Percentiles rank a stretch among this genome's conserved stretches.
These are phyloP conservation scores for Athelia sp. DNA, from an alignment of 1,284 basidiomycete species.

Conservation along the genomic window DNA sequence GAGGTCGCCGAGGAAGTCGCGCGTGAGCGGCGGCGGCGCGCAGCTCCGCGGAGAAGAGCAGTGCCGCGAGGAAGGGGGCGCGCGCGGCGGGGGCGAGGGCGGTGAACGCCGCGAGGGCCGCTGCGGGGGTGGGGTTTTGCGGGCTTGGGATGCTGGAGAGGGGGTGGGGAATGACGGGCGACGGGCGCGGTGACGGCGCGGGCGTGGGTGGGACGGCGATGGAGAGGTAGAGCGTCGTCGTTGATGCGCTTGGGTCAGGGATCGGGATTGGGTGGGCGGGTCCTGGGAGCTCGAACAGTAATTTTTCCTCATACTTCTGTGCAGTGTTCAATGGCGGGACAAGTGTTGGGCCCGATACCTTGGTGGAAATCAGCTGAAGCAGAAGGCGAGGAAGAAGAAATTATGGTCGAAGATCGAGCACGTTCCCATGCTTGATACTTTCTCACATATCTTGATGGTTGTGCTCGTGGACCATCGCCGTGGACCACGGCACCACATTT, in stretches of 20 bases:
- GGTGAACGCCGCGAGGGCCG: slow-evolving; percentile 31
- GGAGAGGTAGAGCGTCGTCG: slow-evolving; percentile 45
- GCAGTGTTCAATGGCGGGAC: no score
- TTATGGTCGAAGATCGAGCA: no score
- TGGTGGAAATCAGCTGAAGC: no score
- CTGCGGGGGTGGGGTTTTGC: slow-evolving; percentile 24
- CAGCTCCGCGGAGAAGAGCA: slow-evolving; percentile 74
- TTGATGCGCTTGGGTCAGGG: slow-evolving; percentile 6
- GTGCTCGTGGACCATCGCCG: no score
- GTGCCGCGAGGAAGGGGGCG: slow-evolving; percentile 54
- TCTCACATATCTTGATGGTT: no score
- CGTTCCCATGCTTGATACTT: no score
- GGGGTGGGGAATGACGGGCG: slow-evolving; percentile 18
- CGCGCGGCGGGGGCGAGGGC: slow-evolving; percentile 37
- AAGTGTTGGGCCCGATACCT: no score
- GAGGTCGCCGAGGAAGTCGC: slow-evolving; percentile 81
- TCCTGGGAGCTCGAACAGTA: background rate
- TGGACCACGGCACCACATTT: no score
- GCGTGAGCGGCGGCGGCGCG: slow-evolving; percentile 79
- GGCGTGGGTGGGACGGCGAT: slow-evolving; percentile 64
- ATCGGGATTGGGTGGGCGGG: background rate
- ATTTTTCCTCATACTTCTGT: no score
- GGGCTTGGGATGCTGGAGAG: slow-evolving; percentile 26
- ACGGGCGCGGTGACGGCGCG: slow-evolving; percentile 56
- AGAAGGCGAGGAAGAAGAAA: no score